Base-by-base conservation (phyloP, 1,284 basidiomycete genomes). In the Moesziomyces sp. region DNA sequence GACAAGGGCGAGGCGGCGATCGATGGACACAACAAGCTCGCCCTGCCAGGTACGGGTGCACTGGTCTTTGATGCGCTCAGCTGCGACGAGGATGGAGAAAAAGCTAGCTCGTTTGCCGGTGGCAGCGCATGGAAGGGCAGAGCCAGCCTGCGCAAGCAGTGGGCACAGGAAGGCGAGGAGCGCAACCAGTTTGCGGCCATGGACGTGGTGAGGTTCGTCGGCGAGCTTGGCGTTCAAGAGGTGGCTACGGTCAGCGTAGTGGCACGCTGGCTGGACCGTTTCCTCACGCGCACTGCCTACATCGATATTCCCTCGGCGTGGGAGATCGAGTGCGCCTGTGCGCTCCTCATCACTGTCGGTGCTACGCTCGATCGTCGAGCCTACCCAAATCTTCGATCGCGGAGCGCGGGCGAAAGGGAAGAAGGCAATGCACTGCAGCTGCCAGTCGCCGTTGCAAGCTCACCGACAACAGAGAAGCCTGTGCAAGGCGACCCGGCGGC, bases 261-360 rank as follows among this genome's bases (percentile, higher is more conserved):
- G 5, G n/a, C 34, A 0, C 48, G 47, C 6, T 80, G 78, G 78
- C 56, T 80, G 18, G 57, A 74, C n/a, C 75, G 78, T 28, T 70
- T 79, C 19, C 64, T 80, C n/a, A 46, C 60, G 19, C 59, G 74
- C 43, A 80, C 78, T 1, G 73, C 72, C 21, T 60, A 62, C 52
- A 65, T 59, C 10, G 76, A 59, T 28, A 62, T 80, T 7, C 78
- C 78, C n/a, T 80, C 78, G 4, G 35, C 46, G 0, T 80, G 67
- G 61, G 78, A 80, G 56, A 68, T 80, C 34, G 78, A 79, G 34
- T 72, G 76, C 46, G 77, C 65, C 9, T 80, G 77, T 51, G 76
- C 75, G 8, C 65, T 80, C 2, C 60, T 80, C 52, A 58, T 76
- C 35, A 78, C 70, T 1, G 58, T 70, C 18, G 78, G 78, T 1